Conservation (phyloP, 306 rosid species). For the Vicia faba region DNA sequence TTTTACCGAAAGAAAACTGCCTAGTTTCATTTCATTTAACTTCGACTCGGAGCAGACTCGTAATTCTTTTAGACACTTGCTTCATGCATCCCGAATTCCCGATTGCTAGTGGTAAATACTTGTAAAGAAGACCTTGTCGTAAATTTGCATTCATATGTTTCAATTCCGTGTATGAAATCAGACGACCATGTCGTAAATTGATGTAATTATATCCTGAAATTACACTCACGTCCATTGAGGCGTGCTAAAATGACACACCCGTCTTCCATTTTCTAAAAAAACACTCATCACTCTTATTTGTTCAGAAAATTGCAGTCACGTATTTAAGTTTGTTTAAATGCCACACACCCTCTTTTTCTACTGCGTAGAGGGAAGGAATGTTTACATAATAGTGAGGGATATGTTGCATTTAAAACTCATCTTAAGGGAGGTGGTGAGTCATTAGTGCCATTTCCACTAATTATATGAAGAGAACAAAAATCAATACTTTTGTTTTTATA, state of each 20-base stretch:
- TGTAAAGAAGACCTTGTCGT: not conserved
- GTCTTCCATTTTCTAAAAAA: not conserved
- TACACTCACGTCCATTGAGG: not conserved
- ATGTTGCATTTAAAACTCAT: not conserved
- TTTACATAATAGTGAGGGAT: not conserved
- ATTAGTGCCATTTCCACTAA: not conserved
- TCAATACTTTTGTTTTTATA: constrained; percentile 2
- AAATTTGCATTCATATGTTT: constrained; percentile 1
- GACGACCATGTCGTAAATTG: not conserved
- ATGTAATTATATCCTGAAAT: constrained; percentile 1
- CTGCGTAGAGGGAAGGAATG: not conserved
- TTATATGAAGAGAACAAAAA: constrained; percentile 1
- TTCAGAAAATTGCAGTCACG: constrained; percentile 4
- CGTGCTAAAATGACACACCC: not conserved
- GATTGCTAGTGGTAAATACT: not conserved
- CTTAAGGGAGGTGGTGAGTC: not conserved
- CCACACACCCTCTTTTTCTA: not conserved
- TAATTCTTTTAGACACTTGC: not conserved
- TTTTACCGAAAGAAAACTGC: not conserved
- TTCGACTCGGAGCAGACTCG: constrained; percentile 14
- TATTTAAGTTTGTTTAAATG: constrained; percentile 1
- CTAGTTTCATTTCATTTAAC: constrained; percentile 2
- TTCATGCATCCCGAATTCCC: constrained; percentile 28
- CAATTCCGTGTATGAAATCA: not conserved
- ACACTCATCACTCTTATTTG: not conserved